A percentile compares a stretch with the other conserved stretches of the same genome.
phyloP scores from a whole-genome alignment of 2,329 filamentous ascomycete species.

The Aspergillus ochraceus region DNA sequence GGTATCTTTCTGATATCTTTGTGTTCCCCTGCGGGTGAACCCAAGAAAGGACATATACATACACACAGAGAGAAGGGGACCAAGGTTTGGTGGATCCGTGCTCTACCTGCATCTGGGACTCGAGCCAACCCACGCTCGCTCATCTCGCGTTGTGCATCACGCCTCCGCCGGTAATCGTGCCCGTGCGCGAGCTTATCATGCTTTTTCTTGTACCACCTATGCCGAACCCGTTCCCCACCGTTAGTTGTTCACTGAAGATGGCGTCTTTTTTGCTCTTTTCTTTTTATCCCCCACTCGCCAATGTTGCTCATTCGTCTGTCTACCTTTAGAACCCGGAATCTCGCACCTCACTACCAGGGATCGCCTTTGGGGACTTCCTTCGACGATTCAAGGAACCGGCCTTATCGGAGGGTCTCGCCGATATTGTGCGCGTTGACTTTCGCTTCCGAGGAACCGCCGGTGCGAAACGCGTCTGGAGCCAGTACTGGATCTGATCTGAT shows the following conservation, averaged over 20 bases:
- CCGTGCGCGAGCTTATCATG: neutral
- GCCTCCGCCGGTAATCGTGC: neutral
- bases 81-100: neutral
- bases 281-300: neutral
- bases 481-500: constrained; percentile 70
- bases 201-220: neutral
- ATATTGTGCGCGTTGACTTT: constrained; percentile 76
- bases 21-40: neutral
- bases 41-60: neutral
- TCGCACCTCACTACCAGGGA: constrained; percentile 68
- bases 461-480: constrained; percentile 70
- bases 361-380: constrained; percentile 77
- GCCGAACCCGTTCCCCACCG: neutral
- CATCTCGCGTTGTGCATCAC: neutral
- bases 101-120: neutral
- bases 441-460: constrained; percentile 68
- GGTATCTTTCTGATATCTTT: neutral
- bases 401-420: constrained; percentile 76
- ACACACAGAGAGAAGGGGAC: neutral
- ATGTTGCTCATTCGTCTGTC: neutral
- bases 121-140: neutral
- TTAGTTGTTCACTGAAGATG: neutral
- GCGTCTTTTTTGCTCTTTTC: neutral
- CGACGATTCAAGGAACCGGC: constrained; percentile 72
- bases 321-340: constrained; percentile 71